Percentiles rank a stretch among this genome's conserved stretches.
Conservation (phyloP, 139 green algal species). For the Closterium sp. region DNA sequence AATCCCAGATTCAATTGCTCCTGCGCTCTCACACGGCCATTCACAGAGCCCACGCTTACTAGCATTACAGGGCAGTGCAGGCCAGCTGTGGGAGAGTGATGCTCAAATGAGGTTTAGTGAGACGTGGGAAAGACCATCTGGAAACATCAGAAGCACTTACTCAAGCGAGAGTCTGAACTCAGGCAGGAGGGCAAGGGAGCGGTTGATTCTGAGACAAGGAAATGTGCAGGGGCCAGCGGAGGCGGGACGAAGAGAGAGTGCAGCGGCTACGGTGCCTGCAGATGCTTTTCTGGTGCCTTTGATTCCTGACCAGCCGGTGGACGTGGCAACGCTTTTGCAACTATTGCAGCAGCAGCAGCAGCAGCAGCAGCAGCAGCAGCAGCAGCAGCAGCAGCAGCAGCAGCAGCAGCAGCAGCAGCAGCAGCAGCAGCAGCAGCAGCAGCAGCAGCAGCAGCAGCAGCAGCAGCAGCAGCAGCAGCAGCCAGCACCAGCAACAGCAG, state of each 20-base stretch:
- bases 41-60: background rate
- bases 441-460: background rate
- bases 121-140: background rate
- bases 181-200: background rate
- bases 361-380: background rate
- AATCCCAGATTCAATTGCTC: background rate
- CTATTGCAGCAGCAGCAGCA: background rate
- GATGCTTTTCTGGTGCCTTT: background rate
- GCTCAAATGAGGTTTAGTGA: background rate
- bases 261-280: background rate
- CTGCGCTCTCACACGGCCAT: background rate
- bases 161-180: background rate
- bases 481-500: background rate
- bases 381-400: background rate
- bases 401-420: background rate
- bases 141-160: background rate
- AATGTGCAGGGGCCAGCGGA: background rate
- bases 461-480: background rate
- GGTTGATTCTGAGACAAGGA: background rate
- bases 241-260: background rate
- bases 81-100: background rate
- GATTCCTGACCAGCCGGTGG: background rate
- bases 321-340: background rate
- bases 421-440: no score
- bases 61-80: background rate